phyloP scores from a whole-genome alignment of 1,284 basidiomycete species.

The Ustilago sp. region DNA sequence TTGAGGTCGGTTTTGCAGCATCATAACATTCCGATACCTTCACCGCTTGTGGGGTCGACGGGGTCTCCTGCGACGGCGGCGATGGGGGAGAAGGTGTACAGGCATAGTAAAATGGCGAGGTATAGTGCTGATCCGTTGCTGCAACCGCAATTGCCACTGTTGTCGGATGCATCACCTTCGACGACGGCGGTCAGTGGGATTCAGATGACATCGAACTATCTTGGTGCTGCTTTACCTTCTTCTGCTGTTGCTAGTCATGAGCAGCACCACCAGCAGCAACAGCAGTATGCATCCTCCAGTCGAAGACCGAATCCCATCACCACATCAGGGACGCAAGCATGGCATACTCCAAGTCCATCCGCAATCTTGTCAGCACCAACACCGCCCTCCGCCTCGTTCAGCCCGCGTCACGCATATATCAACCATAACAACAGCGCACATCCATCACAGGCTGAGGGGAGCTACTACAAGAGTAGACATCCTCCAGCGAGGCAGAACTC shows the following conservation, averaged over 20 bases:
- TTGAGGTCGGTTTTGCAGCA: slow-evolving; percentile 23
- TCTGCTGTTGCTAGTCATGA: neutral
- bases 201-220: slow-evolving; percentile 23
- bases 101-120: neutral
- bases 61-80: neutral
- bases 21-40: slow-evolving; percentile 24
- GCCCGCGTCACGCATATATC: neutral
- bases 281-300: neutral
- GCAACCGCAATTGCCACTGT: neutral
- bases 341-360: slow-evolving; percentile 28
- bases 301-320: neutral
- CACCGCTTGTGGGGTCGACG: neutral
- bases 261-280: neutral
- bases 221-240: neutral
- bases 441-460: neutral
- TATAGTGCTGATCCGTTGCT: neutral
- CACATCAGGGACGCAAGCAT: neutral
- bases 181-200: slow-evolving; percentile 5
- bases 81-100: neutral
- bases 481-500: neutral
- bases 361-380: slow-evolving; percentile 13
- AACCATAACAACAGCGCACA: neutral
- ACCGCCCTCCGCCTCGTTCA: slow-evolving; percentile 17
- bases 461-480: neutral
- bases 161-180: neutral